A percentile compares a stretch with the other conserved stretches of the same genome.
phyloP scores from a whole-genome alignment of 257 asterid species.

The Datura wrightii region DNA sequence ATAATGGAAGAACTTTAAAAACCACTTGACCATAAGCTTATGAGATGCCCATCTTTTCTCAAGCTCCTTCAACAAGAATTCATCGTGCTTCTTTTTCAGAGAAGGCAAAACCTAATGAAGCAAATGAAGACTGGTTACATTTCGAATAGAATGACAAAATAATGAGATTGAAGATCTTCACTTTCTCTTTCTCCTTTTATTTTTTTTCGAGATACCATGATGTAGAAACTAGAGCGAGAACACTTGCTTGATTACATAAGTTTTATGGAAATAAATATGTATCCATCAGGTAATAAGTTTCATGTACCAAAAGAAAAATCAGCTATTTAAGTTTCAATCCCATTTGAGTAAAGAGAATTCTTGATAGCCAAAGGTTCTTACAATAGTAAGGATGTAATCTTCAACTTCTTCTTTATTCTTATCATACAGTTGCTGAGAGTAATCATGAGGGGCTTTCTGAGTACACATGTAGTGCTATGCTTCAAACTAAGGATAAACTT shows the following conservation, averaged over 20 bases:
- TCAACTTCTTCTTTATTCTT: slow-evolving; percentile 50
- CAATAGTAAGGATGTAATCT: slow-evolving; percentile 47
- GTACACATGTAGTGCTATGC: slow-evolving; percentile 53
- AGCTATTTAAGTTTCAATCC: no score
- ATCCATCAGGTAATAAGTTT: no score
- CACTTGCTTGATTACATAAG: no score
- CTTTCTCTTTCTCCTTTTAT: no score
- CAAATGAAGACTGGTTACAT: neutral
- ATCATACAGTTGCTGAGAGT: slow-evolving; percentile 49
- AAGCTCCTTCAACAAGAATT: slow-evolving; percentile 61
- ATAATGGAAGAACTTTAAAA: slow-evolving; percentile 57
- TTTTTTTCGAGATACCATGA: no score
- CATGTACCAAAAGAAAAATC: no score
- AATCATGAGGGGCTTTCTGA: slow-evolving; percentile 51
- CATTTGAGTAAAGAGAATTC: neutral
- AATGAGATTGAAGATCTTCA: no score
- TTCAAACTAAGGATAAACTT: slow-evolving; percentile 40
- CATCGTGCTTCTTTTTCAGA: slow-evolving; percentile 52
- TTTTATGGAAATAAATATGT: no score
- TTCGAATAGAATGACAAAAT: no score
- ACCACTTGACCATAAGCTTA: slow-evolving; percentile 62
- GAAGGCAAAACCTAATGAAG: slow-evolving; percentile 53
- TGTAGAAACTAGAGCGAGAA: no score
- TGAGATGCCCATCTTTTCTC: slow-evolving; percentile 57
- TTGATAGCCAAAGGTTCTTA: slow-evolving; percentile 33